Evolutionary conservation across 1,284 basidiomycete genomes (phyloP).

Genomic region (Wolfiporia cocos): DNA sequence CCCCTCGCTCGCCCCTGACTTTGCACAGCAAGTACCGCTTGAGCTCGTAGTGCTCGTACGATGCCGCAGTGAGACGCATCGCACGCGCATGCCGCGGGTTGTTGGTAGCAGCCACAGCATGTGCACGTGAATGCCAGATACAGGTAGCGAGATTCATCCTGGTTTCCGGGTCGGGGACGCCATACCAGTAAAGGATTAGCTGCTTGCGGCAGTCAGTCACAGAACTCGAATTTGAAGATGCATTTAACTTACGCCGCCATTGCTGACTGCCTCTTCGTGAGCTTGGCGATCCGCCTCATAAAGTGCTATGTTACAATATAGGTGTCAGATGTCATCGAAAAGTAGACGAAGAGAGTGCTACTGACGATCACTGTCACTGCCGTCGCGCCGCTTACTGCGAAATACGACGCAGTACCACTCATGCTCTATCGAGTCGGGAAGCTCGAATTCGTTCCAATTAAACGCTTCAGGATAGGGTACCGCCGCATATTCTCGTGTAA

Average conservation of each 20-base stretch:
- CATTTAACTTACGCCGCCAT: conserved; percentile 61
- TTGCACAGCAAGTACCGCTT: conserved; percentile 74
- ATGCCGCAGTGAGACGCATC: conserved; percentile 71
- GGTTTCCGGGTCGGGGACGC: conserved; percentile 67
- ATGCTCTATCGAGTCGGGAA: conserved; percentile 64
- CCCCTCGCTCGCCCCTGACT: conserved; percentile 43
- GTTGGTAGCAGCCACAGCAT: conserved; percentile 75
- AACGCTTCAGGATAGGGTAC: conserved; percentile 70
- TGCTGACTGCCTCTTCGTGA: conserved; percentile 85
- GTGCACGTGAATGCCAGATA: conserved; percentile 85
- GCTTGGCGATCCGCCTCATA: conserved; percentile 83
- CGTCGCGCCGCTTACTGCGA: conserved; percentile 69
- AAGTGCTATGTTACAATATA: conserved; percentile 41
- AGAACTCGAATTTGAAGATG: conserved; percentile 4
- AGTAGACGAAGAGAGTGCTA: conserved; percentile 16
- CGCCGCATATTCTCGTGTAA: conserved; percentile 55
- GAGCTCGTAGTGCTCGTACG: conserved; percentile 77
- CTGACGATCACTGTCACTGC: conserved; percentile 64
- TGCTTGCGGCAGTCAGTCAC: conserved; percentile 22
- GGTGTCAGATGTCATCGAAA: conserved; percentile 1
- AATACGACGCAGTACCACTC: conserved; percentile 93
- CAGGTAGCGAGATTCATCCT: conserved; percentile 92
- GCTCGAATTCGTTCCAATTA: conserved; percentile 75
- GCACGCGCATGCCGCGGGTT: conserved; percentile 78
- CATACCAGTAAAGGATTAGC: conserved; percentile 88